Conservation (phyloP, 1,139 yeast genomes). For the Saccharomyces uvarum region DNA sequence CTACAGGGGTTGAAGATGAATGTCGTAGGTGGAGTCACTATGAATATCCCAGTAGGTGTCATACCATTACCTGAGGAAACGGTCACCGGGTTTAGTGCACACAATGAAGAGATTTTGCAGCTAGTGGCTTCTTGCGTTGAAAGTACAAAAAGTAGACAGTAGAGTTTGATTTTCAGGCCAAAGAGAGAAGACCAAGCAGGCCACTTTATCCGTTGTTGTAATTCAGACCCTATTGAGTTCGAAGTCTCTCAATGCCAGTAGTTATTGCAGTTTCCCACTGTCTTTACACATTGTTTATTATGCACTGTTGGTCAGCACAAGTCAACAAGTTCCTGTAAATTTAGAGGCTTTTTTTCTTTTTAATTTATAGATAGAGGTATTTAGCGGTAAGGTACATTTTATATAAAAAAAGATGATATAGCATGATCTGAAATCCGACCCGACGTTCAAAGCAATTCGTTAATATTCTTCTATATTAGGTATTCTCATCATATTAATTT, state of each 20-base stretch:
- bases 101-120: not conserved
- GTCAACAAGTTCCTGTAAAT: too few species aligned
- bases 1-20: constrained; percentile 13
- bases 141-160: not conserved
- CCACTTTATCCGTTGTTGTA: not conserved
- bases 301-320: too few species aligned
- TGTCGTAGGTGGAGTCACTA: constrained; percentile 6
- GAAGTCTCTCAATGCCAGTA: not conserved
- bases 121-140: not conserved
- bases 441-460: not conserved
- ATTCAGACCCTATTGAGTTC: not conserved
- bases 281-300: too few species aligned
- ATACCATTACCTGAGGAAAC: not conserved
- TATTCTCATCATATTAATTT: not conserved
- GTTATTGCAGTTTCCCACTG: too few species aligned
- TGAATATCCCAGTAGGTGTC: constrained; percentile 3
- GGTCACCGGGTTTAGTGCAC: not conserved
- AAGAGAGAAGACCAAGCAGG: not conserved
- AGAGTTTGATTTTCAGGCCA: not conserved
- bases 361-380: not conserved
- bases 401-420: not conserved
- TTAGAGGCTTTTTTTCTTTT: not conserved
- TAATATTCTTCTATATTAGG: not conserved
- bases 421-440: not conserved
- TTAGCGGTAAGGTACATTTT: not conserved